phyloP scores from a whole-genome alignment of 768 basidiomycete genomes.

The Gymnopilus dilepis region DNA sequence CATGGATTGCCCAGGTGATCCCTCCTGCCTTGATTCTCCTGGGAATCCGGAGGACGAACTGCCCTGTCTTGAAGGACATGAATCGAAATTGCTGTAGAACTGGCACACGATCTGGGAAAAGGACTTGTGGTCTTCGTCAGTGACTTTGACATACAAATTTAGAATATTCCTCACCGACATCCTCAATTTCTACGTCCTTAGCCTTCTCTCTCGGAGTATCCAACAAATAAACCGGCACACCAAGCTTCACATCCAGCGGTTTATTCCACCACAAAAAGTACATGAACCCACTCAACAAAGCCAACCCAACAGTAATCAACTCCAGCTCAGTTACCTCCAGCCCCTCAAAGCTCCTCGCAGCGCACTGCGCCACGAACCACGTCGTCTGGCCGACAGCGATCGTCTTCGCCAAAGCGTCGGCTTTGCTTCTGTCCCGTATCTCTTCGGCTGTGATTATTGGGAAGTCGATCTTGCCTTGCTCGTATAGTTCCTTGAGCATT shows the following conservation, averaged over 20 bases:
- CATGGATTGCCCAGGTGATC: too few relatives aligned
- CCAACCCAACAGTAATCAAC: conserved; percentile 37
- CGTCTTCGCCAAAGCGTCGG: conserved; percentile 36
- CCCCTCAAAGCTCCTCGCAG: conserved; percentile 25
- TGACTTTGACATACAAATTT: too few relatives aligned
- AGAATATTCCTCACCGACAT: too few relatives aligned
- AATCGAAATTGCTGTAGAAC: too few relatives aligned
- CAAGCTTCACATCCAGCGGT: conserved; percentile 14
- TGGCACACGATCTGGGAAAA: too few relatives aligned
- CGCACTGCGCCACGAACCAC: conserved; percentile 39
- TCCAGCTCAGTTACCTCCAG: conserved; percentile 40
- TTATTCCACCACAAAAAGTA: conserved; percentile 37
- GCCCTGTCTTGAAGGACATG: too few relatives aligned
- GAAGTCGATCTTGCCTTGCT: conserved; percentile 14
- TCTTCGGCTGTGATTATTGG: conserved; percentile 20
- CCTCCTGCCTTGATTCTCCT: too few relatives aligned
- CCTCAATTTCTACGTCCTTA: too few relatives aligned
- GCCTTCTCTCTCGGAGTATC: too few relatives aligned
- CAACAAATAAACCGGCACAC: too few relatives aligned
- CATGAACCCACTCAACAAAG: conserved; percentile 31
- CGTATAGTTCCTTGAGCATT: conserved; percentile 9
- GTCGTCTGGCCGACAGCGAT: conserved; percentile 33
- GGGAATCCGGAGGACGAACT: too few relatives aligned
- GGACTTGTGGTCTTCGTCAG: too few relatives aligned
- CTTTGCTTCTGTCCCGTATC: conserved; percentile 31